Base-by-base conservation (phyloP, 2,329 filamentous ascomycete species). In the Alternaria panax region DNA sequence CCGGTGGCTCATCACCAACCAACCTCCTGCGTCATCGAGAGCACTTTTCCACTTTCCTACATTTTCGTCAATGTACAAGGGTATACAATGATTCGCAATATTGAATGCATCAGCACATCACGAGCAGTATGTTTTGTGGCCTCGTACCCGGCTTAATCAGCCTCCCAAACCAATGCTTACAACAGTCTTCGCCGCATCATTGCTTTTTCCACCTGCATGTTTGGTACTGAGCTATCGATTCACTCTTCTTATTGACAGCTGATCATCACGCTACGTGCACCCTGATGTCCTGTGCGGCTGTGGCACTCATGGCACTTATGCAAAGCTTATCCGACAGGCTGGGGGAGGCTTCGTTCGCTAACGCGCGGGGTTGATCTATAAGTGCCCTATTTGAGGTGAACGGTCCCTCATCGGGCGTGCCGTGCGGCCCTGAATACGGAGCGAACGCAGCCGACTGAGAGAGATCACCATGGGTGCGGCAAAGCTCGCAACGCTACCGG, bases 291-390 rank as follows among this genome's bases (percentile, higher is more conserved):
- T 24, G 30, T 52, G 22, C 52, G 52, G 51, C n/a, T 38, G 54
- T 64, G 52, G 59, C 54, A 54, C 8, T 36, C 25, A 7, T 48
- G 20, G 51, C 42, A 43, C 32, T 24, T 40, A 25, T 55, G 42
- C 59, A 63, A 67, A 54, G 57, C 64, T 63, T 62, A 57, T 57
- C 51, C 24, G 45, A 54, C 43, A 51, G 57, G 45, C 46, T 54
- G 60, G 50, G 57, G 45, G 43, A 56, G 53, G 43, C 34, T 57
- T 56, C 42, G 22, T 42, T 57, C 55, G 51, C 65, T 69, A 67
- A 59, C 42, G 54, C 60, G 62, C 28, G 24, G 30, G 46, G 59
- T 53, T 55, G 54, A 61, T 60, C 56, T 70, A 67, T 66, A 46
- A 63, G 54, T 59, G 47, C 51, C 69, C 57, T 54, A 47, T 57